Evolutionary conservation across 768 basidiomycete genomes (phyloP), one percentile per base, ranked within the genome.

Genomic region (Pulveroboletus sp.): DNA sequence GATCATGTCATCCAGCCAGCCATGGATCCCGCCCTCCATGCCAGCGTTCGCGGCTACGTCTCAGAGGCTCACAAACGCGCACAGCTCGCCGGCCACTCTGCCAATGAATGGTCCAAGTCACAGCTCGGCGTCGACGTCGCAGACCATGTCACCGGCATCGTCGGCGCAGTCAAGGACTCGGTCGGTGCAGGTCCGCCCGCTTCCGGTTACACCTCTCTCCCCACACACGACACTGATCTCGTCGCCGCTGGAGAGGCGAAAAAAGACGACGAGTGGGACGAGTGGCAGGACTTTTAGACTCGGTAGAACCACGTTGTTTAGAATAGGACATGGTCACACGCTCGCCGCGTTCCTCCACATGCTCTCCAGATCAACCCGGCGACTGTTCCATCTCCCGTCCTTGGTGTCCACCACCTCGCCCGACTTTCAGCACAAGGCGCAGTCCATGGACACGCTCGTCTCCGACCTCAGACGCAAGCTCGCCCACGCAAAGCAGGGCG

Each of bases 1-100:
- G 89, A 93, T 63, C 86, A 81, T 57, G 87, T 98, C 37, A 87
- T 98, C 50, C 91, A 97, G 66, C 95, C 95, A 6, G 86, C 88
- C 19, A 71, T 94, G 64, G 94, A 97, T 64, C 93, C 94, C 11
- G 75, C 71, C 44, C 78, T 95, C 56, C 87, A 91, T 52, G 81
- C 82, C 2, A 84, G 75, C 47, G 79, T 94, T 43, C 77, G 75
- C 56, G 84, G 82, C 14, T 90, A 91, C 65, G 78, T 88, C 61
- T 69, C 73, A 20, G 84, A 85, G 59, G 85, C 85, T 7, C 77
- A 82, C 56, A 82, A 78, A 59, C 77, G 72, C 48, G 88, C 89
- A 29, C 76, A 77, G 5, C 66, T 70, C 0, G 82, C 79, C 11
- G 85, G 87, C 17, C 76, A 71, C 43, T 69, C 77, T 1, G 88